Evolutionary conservation across 768 basidiomycete species (phyloP), one percentile per base, ranked within the genome.

Genomic region (Phylloporus scabripes): DNA sequence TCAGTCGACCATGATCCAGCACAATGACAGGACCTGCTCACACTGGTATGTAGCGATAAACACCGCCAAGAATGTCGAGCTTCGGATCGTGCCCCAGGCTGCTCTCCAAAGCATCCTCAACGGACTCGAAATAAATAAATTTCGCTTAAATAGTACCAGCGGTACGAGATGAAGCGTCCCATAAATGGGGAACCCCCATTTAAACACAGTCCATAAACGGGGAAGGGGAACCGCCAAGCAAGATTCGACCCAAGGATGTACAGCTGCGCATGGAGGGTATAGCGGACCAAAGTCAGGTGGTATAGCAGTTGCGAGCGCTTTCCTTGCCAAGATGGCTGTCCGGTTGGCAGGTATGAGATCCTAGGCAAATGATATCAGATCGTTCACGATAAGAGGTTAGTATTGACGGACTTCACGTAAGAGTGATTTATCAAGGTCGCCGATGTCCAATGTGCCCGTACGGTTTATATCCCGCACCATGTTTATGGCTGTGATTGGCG

Each of bases 111-210:
- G 66, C 70, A 93, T 83, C 36, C 70, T 72, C 18, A 74, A 64
- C 0, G 93, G 93, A 57, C 83, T 79, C 37, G 77, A 72, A 42
- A 76, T 59, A 63, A 95, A 87, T 0, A 72, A 67, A 21, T 76
- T 74, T 33, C 85, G 74, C 58, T 90, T 88, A 67, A 98, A 91
- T 5, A 96, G 70, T 10, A 97, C 70, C 41, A 85, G 76, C 1
- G 95, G 94, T 24, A 96, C 79, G 51, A 96, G 78, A 65, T 97
- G 95, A 28, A 98, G 69, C 0, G 91, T 92, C 18, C 89, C 85
- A 58, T 98, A 98, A 34, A 85, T 80, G 3, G 82, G 86, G 38
- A 87, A 64, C 70, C 88, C 92, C 87, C 79, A 94, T 69, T 78
- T 80, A 64, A 85, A 87, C 6, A 96, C 92, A 15, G 78, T 72